These are phyloP conservation scores for Fragaria nilgerrensis DNA, from an alignment of 306 rosid genomes.

Conservation along the genomic window DNA sequence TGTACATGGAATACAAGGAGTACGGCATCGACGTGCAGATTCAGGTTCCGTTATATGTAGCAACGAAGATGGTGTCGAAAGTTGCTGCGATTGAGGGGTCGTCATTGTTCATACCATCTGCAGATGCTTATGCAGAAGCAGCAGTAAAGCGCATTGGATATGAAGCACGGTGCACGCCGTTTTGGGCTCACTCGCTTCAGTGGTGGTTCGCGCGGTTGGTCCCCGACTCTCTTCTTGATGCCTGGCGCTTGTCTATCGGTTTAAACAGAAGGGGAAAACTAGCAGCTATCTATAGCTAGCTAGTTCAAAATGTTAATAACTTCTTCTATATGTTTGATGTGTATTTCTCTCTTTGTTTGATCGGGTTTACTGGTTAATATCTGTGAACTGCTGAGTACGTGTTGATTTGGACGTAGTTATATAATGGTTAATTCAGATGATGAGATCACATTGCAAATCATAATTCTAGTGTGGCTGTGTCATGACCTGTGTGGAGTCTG, in stretches of 20 bases:
- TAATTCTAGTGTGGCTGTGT: no score
- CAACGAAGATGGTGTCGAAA: conserved; percentile 58
- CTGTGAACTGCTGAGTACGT: no score
- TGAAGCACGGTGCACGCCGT: conserved; percentile 54
- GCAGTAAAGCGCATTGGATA: conserved; percentile 51
- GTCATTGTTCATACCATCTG: conserved; percentile 58
- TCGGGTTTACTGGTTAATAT: no score
- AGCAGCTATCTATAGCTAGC: not conserved
- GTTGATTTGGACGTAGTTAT: no score
- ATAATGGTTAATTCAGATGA: no score
- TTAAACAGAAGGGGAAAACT: conserved; percentile 29
- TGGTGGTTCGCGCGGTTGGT: conserved; percentile 44
- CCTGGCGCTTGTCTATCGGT: conserved; percentile 70
- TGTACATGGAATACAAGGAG: conserved; percentile 48
- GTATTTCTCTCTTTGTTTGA: not conserved
- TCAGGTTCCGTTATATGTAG: conserved; percentile 81
- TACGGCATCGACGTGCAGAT: conserved; percentile 78
- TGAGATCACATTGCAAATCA: no score
- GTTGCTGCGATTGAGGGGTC: conserved; percentile 43
- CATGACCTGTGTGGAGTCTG: no score
- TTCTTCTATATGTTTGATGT: not conserved
- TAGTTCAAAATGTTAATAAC: not conserved
- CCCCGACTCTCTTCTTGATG: conserved; percentile 49
- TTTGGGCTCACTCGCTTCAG: conserved; percentile 69
- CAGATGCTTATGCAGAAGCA: conserved; percentile 58